Base-by-base conservation (phyloP, 1,284 basidiomycete species). In the Puccinia polysora region DNA sequence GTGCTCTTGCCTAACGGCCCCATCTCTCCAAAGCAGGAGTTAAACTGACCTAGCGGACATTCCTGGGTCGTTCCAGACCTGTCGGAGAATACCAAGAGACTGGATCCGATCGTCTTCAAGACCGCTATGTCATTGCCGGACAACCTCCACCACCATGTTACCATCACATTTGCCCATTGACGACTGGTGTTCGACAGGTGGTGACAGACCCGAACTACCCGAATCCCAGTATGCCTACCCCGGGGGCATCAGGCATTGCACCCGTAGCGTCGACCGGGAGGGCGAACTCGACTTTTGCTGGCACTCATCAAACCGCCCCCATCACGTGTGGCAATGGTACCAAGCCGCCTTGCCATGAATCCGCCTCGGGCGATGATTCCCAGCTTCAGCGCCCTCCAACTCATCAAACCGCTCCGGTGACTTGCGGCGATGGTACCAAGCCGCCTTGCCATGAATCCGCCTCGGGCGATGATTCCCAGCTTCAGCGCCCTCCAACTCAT, bases 141-240 rank as follows among this genome's bases (percentile, higher is more conserved):
- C 67, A 69, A 69, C 56, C 67, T 8, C 55, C 65, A 32, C 65
- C 65, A 20, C 65, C 65, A 56, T 68, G 65, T 28, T 14, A 47
- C 30, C 18, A 68, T 30, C 20, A 68, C 23, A 58, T 68, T 30
- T 68, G 65, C n/a, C 65, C 65, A 59, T 32, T 47, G 8, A n/a
- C 18, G 23, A 5, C 12, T 12, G 23, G 43, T 32, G 15, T 34
- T 36, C 36, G 25, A 53, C 20, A 18, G 5, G 45, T n/a, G 30
- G 8, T 23, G 15, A 1, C 60, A 8, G 40, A n/a, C 18, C 43
- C 20, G 43, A 5, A 20, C 2, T n/a, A 45, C 59, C 59, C 2
- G 23, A 12, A 45, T 3, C 20, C 15, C 14, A 52, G 45, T 3
- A 14, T 49, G 7, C 20, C 1, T 23, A 4, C 4, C 10, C 50